Evolutionary conservation across 768 basidiomycete species (phyloP), one percentile per base, ranked within the genome.

Genomic region (Suillus hirtellus): DNA sequence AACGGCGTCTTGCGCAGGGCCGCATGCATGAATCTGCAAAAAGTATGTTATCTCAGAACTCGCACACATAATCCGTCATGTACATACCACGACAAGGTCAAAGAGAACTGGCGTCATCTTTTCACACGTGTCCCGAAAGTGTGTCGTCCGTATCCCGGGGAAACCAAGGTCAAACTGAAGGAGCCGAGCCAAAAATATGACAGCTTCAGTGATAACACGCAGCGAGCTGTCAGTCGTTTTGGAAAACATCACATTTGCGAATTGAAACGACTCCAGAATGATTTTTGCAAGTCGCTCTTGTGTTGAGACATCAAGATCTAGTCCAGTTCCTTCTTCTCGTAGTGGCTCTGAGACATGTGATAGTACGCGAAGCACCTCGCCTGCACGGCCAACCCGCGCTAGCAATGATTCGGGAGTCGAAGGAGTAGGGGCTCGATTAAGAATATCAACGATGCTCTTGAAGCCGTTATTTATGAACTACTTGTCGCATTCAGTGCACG

Each of bases 391-490:
- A 31, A 88, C 77, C 40, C 81, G 78, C 44, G 81, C 78, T 8
- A 68, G 65, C 17, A 81, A 69, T 46, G 72, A 73, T 40, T 72
- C 61, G 46, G 71, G 65, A 59, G 74, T 69, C 27, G 71, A 59
- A 38, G 65, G 60, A 35, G 66, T 31, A 64, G 75, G 65, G 43
- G 75, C 59, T 49, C 70, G 81, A 70, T 53, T 73, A 62, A 65
- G 89, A 73, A 87, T 80, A 43, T 86, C 84, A 6, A 82, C 80
- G 19, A 92, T 85, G 66, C 86, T 86, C 60, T 82, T 81, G 47
- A 93, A 77, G 1, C 92, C 91, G 42, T 86, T 90, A 65, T 90
- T 89, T 63, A 92, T 82, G 68, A 93, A 89, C 90, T 93, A 55
- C 0, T 64, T 31, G 40, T 2, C 40, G 10, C 17, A 17, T 42